A percentile compares a stretch with the other conserved stretches of the same genome.
Conservation (phyloP, 176 grass and related monocot genomes). For the Aegilops longissima region DNA sequence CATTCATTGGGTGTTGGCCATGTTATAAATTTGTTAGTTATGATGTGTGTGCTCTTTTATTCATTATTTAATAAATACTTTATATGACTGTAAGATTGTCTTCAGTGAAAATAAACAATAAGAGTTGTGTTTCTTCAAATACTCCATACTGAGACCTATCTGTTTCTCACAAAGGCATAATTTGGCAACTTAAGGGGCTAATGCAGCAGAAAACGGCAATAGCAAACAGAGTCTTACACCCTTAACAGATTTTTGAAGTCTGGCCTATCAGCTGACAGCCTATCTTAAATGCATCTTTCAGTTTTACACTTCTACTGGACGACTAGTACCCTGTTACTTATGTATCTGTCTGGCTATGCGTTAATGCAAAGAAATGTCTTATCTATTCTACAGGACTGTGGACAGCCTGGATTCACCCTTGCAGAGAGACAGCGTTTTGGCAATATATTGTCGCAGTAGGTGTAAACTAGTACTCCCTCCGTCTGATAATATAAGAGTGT, state of each 20-base stretch:
- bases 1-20: not conserved
- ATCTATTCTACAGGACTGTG: conserved; percentile 70
- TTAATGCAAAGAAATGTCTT: conserved; percentile 18
- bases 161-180: not conserved
- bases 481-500: too few relatives aligned
- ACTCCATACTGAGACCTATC: not conserved
- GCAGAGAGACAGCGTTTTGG: conserved; percentile 83
- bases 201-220: not conserved
- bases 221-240: not conserved
- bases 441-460: conserved; percentile 77
- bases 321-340: not conserved
- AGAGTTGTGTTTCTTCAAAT: not conserved
- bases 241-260: not conserved
- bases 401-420: conserved; percentile 90
- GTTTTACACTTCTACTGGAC: not conserved
- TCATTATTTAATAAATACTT: not conserved
- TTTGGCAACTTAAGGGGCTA: not conserved
- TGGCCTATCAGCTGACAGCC: conserved; percentile 3
- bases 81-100: not conserved
- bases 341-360: conserved; percentile 12
- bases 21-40: not conserved
- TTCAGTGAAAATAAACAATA: not conserved
- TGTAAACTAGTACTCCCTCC: conserved; percentile 30
- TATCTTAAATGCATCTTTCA: not conserved
- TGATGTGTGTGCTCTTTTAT: not conserved